Evolutionary conservation across 2,329 filamentous ascomycete genomes (phyloP).

Genomic region (Karstenula rhodostoma): DNA sequence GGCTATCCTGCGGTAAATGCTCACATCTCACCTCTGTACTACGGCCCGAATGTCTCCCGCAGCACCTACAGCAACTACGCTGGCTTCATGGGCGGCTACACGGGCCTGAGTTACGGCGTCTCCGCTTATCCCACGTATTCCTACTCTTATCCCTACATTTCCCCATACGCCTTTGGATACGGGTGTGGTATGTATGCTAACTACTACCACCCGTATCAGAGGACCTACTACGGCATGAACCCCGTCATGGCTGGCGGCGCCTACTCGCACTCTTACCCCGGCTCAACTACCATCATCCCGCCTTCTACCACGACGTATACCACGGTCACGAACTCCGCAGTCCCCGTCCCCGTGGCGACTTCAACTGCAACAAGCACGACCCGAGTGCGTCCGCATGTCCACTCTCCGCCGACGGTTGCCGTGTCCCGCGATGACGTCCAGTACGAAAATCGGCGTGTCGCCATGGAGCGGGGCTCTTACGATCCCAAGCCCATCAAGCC

Average conservation of each 20-base stretch:
- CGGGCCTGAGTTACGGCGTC: slow-evolving; percentile 15
- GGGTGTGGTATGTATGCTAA: slow-evolving; percentile 48
- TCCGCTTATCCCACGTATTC: slow-evolving; percentile 13
- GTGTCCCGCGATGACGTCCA: slow-evolving; percentile 35
- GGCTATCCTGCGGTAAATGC: slow-evolving; percentile 37
- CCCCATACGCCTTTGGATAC: slow-evolving; percentile 29
- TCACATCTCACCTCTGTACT: slow-evolving; percentile 29
- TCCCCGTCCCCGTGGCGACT: slow-evolving; percentile 21
- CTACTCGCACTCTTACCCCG: slow-evolving; percentile 35
- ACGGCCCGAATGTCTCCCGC: slow-evolving; percentile 22
- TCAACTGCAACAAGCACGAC: slow-evolving; percentile 15
- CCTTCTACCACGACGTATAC: slow-evolving; percentile 32
- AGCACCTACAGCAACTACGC: slow-evolving; percentile 24
- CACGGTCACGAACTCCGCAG: slow-evolving; percentile 32
- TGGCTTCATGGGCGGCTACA: slow-evolving; percentile 8
- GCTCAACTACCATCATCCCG: slow-evolving; percentile 24
- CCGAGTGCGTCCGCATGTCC: slow-evolving; percentile 6
- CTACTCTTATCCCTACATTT: slow-evolving; percentile 21
- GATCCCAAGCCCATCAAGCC: slow-evolving; percentile 41
- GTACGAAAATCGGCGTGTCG: slow-evolving; percentile 39
- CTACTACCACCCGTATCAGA: slow-evolving; percentile 44
- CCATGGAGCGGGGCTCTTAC: slow-evolving; percentile 44
- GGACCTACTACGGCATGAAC: slow-evolving; percentile 37
- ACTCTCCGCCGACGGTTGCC: background rate
- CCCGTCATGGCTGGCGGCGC: slow-evolving; percentile 21